Evolutionary conservation across 1,284 basidiomycete species (phyloP).

Genomic region (Trametes hirsuta): DNA sequence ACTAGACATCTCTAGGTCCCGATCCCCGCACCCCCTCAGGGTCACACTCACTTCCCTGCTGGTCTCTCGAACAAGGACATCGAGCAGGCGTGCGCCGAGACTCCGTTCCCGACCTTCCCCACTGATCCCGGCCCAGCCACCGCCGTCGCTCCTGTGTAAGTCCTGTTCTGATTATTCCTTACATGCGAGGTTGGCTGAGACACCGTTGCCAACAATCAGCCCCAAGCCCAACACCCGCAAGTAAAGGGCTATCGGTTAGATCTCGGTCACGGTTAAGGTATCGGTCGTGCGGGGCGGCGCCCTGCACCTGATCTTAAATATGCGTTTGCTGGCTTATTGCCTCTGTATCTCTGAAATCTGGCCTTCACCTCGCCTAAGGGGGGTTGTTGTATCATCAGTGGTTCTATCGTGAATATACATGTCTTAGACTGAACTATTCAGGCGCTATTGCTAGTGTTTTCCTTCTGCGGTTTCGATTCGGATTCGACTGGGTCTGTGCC

Average conservation of each 20-base stretch:
- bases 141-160: conserved; percentile 23
- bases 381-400: conserved; percentile 13
- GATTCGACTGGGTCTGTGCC: no score
- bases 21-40: conserved; percentile 9
- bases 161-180: not conserved
- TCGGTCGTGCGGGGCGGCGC: conserved; percentile 1
- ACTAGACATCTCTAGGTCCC: not conserved
- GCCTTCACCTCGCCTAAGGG: conserved; percentile 1
- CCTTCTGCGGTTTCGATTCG: no score
- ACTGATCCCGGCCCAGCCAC: conserved; percentile 23
- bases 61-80: conserved; percentile 20
- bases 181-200: not conserved
- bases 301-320: not conserved
- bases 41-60: conserved; percentile 19
- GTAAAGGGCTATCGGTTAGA: not conserved
- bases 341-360: not conserved
- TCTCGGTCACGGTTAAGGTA: not conserved
- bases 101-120: conserved; percentile 23
- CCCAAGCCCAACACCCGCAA: conserved; percentile 1
- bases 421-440: not conserved
- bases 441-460: no score
- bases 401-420: conserved; percentile 2
- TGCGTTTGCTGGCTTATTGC: not conserved
- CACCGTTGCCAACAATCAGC: not conserved
- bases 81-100: conserved; percentile 25